Conservation (phyloP, 345 rosid species). For the Populus davidiana region DNA sequence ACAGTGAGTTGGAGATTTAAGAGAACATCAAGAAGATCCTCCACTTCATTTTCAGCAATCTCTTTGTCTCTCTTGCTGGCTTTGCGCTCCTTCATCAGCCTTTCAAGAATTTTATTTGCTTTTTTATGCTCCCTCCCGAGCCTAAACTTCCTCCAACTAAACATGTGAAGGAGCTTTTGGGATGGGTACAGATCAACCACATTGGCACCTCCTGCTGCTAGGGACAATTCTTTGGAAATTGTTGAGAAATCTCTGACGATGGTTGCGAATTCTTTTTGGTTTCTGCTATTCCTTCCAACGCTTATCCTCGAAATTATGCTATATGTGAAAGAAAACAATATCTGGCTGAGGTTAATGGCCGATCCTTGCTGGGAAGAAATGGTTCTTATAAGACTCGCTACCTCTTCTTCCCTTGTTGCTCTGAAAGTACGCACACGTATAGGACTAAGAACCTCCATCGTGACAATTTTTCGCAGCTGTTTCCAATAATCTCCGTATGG, state of each 20-base stretch:
- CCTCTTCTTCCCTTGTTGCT: conserved; percentile 14
- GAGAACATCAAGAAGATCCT: conserved; percentile 1
- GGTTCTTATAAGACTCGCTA: background rate
- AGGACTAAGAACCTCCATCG: background rate
- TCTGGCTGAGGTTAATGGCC: background rate
- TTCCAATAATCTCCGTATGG: background rate
- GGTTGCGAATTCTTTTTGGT: background rate
- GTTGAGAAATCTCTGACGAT: background rate
- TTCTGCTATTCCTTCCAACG: background rate
- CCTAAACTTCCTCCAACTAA: background rate
- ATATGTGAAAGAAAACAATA: background rate
- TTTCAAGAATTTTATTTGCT: background rate
- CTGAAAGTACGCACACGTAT: background rate
- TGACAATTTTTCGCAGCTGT: background rate
- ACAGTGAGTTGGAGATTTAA: background rate
- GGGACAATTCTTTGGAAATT: background rate
- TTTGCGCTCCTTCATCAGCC: background rate
- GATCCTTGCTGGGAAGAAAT: background rate
- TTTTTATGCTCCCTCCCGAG: background rate
- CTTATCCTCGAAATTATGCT: background rate
- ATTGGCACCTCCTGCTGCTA: background rate
- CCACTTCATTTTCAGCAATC: background rate
- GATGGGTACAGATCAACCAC: background rate
- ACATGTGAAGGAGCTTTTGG: background rate
- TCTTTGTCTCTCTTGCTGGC: background rate